Evolutionary conservation across 1,139 yeast species (phyloP).

Genomic region (Yamadazyma jaroonii): DNA sequence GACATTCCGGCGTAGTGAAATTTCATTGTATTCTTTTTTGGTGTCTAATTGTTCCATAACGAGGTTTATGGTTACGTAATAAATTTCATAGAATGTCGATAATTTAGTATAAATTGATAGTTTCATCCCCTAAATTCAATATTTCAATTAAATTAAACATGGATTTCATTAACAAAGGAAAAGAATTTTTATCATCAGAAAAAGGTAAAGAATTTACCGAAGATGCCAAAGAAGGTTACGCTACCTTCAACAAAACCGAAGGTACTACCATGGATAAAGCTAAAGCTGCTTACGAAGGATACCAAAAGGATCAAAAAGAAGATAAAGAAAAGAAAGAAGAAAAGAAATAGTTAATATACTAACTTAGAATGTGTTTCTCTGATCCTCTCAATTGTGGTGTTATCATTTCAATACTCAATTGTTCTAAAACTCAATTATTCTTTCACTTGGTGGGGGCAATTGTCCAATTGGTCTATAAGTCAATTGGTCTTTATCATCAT

Average conservation of each 20-base stretch:
- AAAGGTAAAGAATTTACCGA: slow-evolving; percentile 19
- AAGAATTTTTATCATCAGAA: slow-evolving; percentile 19
- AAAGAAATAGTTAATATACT: slow-evolving; percentile 4
- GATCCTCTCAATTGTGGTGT: not conserved
- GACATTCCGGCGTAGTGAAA: not conserved
- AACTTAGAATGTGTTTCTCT: too few species aligned
- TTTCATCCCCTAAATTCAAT: not conserved
- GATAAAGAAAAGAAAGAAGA: slow-evolving; percentile 13
- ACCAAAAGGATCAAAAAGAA: slow-evolving; percentile 17
- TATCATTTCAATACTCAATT: too few species aligned
- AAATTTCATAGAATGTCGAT: too few species aligned
- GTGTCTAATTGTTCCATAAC: too few species aligned
- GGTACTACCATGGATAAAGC: slow-evolving; percentile 34
- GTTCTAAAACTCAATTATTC: too few species aligned
- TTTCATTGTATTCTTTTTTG: not conserved
- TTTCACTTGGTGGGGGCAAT: too few species aligned
- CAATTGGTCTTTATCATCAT: not conserved
- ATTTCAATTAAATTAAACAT: slow-evolving; percentile 17
- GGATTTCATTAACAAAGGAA: slow-evolving; percentile 42
- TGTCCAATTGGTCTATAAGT: not conserved
- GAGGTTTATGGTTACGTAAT: too few species aligned
- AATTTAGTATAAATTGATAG: not conserved
- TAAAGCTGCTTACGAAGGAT: slow-evolving; percentile 30
- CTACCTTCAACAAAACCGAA: slow-evolving; percentile 25
- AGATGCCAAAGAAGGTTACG: slow-evolving; percentile 36